Evolutionary conservation across 116 monocot genomes (phyloP).

Genomic region (Posidonia oceanica): DNA sequence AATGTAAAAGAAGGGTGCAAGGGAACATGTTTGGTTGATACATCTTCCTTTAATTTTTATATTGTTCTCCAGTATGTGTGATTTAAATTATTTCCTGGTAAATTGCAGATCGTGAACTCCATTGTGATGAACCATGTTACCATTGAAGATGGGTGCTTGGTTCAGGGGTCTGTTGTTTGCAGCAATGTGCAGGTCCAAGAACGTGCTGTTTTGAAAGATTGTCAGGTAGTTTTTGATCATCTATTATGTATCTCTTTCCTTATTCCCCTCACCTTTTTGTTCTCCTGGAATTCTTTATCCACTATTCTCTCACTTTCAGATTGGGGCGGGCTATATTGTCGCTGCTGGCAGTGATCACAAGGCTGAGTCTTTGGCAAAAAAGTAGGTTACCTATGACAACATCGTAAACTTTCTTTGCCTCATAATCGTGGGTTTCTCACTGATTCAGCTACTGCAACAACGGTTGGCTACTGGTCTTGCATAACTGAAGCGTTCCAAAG

Average conservation of each 20-base stretch:
- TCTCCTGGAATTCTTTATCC: background rate
- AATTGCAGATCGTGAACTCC: constrained; percentile 76
- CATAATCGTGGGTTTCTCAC: too few relatives aligned
- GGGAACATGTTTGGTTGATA: background rate
- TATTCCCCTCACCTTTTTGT: background rate
- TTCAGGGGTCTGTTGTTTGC: constrained; percentile 91
- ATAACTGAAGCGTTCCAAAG: too few relatives aligned
- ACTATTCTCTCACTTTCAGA: constrained; percentile 16
- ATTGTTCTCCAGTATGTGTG: too few relatives aligned
- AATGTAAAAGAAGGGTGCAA: background rate
- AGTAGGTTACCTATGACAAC: constrained; percentile 8
- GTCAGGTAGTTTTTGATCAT: constrained; percentile 46
- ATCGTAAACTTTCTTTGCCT: background rate
- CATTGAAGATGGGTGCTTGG: constrained; percentile 84
- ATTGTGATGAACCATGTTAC: constrained; percentile 98
- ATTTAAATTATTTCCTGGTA: background rate
- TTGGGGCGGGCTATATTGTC: constrained; percentile 62
- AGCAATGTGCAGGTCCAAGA: constrained; percentile 93
- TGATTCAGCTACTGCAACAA: too few relatives aligned
- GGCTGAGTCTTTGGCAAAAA: constrained; percentile 47
- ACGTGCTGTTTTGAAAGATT: constrained; percentile 81
- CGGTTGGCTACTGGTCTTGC: too few relatives aligned
- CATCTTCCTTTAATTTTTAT: background rate
- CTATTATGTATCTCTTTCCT: background rate
- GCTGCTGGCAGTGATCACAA: constrained; percentile 62